phyloP scores from a whole-genome alignment of 352 stramenopile species.

The Blastocystis sp. region DNA sequence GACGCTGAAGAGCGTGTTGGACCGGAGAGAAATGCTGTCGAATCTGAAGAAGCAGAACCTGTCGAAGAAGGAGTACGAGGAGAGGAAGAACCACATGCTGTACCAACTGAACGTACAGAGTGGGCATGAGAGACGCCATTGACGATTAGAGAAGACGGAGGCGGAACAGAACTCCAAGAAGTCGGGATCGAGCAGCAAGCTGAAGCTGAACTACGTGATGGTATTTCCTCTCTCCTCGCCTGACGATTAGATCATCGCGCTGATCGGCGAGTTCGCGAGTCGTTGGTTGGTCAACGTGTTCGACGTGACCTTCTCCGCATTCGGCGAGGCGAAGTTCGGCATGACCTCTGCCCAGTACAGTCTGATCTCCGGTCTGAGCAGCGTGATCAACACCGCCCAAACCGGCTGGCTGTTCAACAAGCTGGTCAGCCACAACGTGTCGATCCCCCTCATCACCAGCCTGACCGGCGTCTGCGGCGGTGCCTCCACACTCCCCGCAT shows the following conservation, averaged over 20 bases:
- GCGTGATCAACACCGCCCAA: conserved; percentile 49
- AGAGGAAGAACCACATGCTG: conserved; percentile 30
- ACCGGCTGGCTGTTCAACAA: conserved; percentile 61
- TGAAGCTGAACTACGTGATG: conserved; percentile 66
- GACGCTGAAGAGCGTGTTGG: conserved; percentile 6
- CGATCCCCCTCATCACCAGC: conserved; percentile 39
- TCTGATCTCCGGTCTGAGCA: background rate
- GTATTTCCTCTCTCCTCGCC: conserved; percentile 2
- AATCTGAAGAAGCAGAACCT: conserved; percentile 49
- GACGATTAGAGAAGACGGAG: background rate
- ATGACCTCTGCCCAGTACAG: conserved; percentile 22
- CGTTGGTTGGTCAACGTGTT: conserved; percentile 58
- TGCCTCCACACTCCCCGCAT: background rate
- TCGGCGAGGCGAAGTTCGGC: conserved; percentile 39
- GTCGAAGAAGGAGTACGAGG: conserved; percentile 9
- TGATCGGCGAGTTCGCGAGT: conserved; percentile 50
- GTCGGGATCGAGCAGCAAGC: background rate
- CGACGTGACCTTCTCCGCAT: conserved; percentile 55
- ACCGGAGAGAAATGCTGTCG: conserved; percentile 3
- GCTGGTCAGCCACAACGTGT: conserved; percentile 15
- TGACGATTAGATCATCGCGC: conserved; percentile 29
- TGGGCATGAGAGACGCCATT: background rate
- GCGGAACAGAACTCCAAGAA: background rate
- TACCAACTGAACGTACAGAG: conserved; percentile 41
- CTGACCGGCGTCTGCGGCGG: conserved; percentile 34